phyloP scores from a whole-genome alignment of 345 rosid genomes.

The Triadica sebifera region DNA sequence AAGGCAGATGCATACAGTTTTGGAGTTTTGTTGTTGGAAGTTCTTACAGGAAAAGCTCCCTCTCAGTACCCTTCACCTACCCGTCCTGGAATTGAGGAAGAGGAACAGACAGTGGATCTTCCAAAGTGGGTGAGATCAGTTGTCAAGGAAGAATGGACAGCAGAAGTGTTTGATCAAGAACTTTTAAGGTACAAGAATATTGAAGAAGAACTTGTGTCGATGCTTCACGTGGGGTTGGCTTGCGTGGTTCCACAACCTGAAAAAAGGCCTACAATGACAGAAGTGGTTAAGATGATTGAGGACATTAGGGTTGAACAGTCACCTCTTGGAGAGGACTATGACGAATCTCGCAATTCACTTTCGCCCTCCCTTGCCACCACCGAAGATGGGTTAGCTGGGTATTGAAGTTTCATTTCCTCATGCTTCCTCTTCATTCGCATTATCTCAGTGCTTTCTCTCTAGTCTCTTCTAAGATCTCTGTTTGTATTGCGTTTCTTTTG shows the following conservation, averaged over 20 bases:
- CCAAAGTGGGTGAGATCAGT: slow-evolving; percentile 95
- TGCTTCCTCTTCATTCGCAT: slow-evolving; percentile 19
- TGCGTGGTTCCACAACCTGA: slow-evolving; percentile 77
- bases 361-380: slow-evolving; percentile 90
- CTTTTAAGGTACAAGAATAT: slow-evolving; percentile 92
- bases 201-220: slow-evolving; percentile 82
- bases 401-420: slow-evolving; percentile 19
- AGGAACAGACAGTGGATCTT: slow-evolving; percentile 63
- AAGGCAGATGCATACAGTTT: slow-evolving; percentile 85
- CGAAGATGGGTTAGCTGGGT: slow-evolving; percentile 60
- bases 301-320: slow-evolving; percentile 94
- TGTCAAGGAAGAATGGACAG: slow-evolving; percentile 96
- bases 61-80: slow-evolving; percentile 71
- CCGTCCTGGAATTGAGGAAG: slow-evolving; percentile 53
- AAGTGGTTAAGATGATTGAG: slow-evolving; percentile 86
- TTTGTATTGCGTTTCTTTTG: slow-evolving; percentile 6
- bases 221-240: slow-evolving; percentile 86
- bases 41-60: slow-evolving; percentile 81
- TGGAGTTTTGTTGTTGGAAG: slow-evolving; percentile 77
- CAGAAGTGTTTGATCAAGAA: slow-evolving; percentile 94
- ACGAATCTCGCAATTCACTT: slow-evolving; percentile 81
- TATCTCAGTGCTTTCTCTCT: slow-evolving; percentile 28
- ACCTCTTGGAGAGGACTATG: slow-evolving; percentile 84
- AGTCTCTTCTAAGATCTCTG: not conserved
- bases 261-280: slow-evolving; percentile 77